These are phyloP conservation scores for Prototheca wickerhamii DNA, from an alignment of 163 green algal species.

Conservation along the genomic window DNA sequence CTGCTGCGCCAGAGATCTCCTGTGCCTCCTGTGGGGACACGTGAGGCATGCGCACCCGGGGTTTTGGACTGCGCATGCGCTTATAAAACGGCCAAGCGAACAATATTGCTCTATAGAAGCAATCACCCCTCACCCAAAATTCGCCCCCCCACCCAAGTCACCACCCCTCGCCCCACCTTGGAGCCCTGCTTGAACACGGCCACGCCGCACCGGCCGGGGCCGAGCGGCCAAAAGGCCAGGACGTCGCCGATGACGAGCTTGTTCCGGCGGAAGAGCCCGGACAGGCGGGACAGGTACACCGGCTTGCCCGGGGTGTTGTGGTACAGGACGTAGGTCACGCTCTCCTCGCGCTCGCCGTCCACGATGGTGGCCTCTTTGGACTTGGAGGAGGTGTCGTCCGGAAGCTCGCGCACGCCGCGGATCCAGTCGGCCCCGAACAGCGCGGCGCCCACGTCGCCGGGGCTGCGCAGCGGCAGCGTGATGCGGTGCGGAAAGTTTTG, in stretches of 20 bases:
- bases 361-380: background rate
- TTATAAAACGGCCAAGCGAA: too few relatives aligned
- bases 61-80: too few relatives aligned
- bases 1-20: too few relatives aligned
- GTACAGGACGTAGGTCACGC: background rate
- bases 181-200: background rate
- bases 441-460: background rate
- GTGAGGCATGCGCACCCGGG: too few relatives aligned
- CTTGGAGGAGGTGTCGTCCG: background rate
- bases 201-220: background rate
- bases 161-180: background rate
- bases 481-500: background rate
- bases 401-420: background rate
- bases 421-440: background rate
- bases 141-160: background rate
- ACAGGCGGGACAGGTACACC: background rate
- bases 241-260: background rate
- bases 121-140: background rate
- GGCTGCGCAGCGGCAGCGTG: background rate
- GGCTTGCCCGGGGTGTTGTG: background rate
- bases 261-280: background rate
- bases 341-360: background rate
- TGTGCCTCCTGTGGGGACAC: too few relatives aligned
- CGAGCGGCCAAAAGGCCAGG: background rate
- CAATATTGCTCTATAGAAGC: background rate